Conservation (phyloP, 441 rosid genomes). For the Aquilaria agallochum region DNA sequence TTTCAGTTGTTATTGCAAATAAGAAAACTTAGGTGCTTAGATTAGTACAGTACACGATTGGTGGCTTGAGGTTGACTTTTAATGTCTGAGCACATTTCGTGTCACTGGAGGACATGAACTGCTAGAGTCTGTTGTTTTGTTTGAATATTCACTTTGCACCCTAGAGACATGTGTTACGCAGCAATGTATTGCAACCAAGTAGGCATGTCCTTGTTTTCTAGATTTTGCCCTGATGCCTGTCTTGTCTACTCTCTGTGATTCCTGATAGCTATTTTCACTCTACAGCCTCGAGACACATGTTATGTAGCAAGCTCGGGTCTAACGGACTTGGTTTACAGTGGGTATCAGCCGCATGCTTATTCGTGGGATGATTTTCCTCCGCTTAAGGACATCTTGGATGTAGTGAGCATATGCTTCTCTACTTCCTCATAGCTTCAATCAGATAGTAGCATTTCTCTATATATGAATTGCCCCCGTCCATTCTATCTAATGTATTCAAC, state of each 20-base stretch:
- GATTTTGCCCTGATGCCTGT: background rate
- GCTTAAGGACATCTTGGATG: conserved; percentile 59
- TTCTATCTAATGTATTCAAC: background rate
- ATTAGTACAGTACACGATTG: no score
- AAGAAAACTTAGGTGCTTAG: no score
- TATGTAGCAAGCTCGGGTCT: conserved; percentile 64
- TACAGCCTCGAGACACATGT: conserved; percentile 78
- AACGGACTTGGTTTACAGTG: conserved; percentile 50
- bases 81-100: no score
- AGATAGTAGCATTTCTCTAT: background rate
- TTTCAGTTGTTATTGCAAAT: no score
- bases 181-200: no score
- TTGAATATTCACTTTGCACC: background rate
- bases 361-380: conserved; percentile 70
- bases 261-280: background rate
- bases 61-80: no score
- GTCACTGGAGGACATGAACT: no score
- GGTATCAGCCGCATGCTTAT: conserved; percentile 57
- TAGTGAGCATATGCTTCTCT: conserved; percentile 30
- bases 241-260: background rate
- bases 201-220: no score
- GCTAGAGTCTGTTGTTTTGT: background rate
- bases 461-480: background rate
- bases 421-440: background rate
- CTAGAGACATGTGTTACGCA: no score